Evolutionary conservation across 441 rosid species (phyloP).

Genomic region (Bocquillonia castaneifolia): DNA sequence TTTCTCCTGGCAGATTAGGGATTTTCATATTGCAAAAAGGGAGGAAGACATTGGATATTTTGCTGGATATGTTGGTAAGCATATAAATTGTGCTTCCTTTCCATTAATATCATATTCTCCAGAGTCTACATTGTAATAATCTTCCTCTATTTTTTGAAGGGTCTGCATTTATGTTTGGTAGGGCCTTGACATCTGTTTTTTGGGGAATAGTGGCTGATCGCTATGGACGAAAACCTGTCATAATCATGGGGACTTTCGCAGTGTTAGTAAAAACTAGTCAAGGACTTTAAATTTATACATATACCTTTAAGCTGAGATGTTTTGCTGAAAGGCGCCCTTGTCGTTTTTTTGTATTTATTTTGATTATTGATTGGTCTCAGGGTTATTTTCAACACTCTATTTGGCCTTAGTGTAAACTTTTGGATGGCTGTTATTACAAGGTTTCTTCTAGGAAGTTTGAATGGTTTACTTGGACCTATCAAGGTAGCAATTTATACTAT

Average conservation of each 20-base stretch:
- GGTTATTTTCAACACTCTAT: constrained; percentile 71
- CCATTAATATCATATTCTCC: neutral
- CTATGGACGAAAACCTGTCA: constrained; percentile 84
- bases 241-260: constrained; percentile 50
- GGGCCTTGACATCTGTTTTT: constrained; percentile 74
- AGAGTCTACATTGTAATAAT: neutral
- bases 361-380: constrained; percentile 35
- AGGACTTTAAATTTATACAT: neutral
- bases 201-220: constrained; percentile 91
- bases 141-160: constrained; percentile 34
- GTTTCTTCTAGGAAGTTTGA: constrained; percentile 72
- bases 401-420: constrained; percentile 72
- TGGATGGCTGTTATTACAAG: constrained; percentile 79
- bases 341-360: neutral
- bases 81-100: constrained; percentile 3
- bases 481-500: constrained; percentile 39
- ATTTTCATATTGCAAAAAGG: constrained; percentile 53
- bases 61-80: constrained; percentile 82
- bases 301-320: neutral
- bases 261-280: constrained; percentile 48
- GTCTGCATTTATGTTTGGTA: constrained; percentile 76
- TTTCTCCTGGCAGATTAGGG: constrained; percentile 41
- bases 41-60: constrained; percentile 78
- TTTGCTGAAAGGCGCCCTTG: neutral
- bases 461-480: constrained; percentile 80